phyloP scores from a whole-genome alignment of 768 basidiomycete genomes.

The Suillus alpinus region DNA sequence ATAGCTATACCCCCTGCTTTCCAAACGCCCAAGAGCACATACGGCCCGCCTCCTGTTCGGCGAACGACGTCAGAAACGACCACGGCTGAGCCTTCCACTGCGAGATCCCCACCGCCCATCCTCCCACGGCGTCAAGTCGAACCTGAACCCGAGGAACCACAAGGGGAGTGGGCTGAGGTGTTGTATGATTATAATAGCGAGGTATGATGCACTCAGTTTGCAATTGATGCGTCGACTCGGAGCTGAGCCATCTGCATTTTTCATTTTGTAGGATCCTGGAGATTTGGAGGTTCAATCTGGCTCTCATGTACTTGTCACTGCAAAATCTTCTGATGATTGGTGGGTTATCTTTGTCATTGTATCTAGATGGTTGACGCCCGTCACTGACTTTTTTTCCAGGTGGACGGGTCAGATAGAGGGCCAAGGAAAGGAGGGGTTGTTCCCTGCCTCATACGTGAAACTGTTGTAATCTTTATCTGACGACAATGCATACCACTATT shows the following conservation, averaged over 20 bases:
- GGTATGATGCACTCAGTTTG: constrained; percentile 32
- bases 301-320: constrained; percentile 59
- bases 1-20: constrained; percentile 41
- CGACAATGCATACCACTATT: background rate
- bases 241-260: background rate
- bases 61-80: constrained; percentile 25
- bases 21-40: constrained; percentile 39
- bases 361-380: constrained; percentile 4
- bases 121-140: constrained; percentile 11
- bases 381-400: constrained; percentile 36
- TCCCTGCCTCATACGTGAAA: constrained; percentile 70
- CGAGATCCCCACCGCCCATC: constrained; percentile 24
- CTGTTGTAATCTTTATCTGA: constrained; percentile 35
- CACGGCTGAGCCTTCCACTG: constrained; percentile 9
- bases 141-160: constrained; percentile 33
- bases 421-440: constrained; percentile 54
- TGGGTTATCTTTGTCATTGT: constrained; percentile 30
- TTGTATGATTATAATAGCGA: constrained; percentile 71
- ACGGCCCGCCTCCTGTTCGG: constrained; percentile 53
- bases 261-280: constrained; percentile 52
- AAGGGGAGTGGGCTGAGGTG: constrained; percentile 76
- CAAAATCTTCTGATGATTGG: constrained; percentile 76
- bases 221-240: background rate
- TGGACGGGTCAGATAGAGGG: constrained; percentile 67
- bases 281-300: constrained; percentile 61